These are phyloP conservation scores for Pulveroboletus sp. DNA, from an alignment of 1,284 basidiomycete genomes.

Conservation along the genomic window DNA sequence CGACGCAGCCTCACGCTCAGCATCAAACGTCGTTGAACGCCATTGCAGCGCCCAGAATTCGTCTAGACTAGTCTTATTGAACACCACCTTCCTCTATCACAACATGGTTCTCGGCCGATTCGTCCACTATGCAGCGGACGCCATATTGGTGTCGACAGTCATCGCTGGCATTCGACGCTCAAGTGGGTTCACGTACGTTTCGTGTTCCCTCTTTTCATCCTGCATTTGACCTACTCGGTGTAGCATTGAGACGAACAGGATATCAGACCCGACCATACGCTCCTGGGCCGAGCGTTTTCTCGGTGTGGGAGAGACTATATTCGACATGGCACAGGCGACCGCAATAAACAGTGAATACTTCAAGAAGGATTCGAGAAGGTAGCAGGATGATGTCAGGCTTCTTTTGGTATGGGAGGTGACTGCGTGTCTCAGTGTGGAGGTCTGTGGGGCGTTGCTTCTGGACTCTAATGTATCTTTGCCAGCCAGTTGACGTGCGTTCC, in stretches of 20 bases:
- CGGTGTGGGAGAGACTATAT: constrained; percentile 85
- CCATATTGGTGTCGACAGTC: constrained; percentile 84
- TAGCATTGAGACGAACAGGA: constrained; percentile 69
- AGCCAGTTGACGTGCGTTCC: constrained; percentile 31
- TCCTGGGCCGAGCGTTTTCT: constrained; percentile 82
- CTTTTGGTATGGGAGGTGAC: not conserved
- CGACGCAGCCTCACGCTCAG: too few species aligned
- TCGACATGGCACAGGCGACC: constrained; percentile 78
- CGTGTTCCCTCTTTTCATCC: constrained; percentile 4
- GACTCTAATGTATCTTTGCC: constrained; percentile 33
- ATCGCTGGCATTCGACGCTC: constrained; percentile 90
- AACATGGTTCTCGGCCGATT: constrained; percentile 79
- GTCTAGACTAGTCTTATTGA: not conserved
- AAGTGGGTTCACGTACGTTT: constrained; percentile 83
- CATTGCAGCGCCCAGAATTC: not conserved
- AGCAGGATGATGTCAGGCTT: constrained; percentile 14
- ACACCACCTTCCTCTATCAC: not conserved
- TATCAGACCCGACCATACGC: constrained; percentile 76
- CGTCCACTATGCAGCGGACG: constrained; percentile 84
- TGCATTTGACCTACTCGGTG: constrained; percentile 7
- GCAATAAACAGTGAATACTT: constrained; percentile 84
- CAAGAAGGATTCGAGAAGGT: constrained; percentile 48
- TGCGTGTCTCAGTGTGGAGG: constrained; percentile 13
- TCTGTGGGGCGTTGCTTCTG: constrained; percentile 21
- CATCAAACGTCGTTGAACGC: too few species aligned